These are phyloP conservation scores for Fusarium sp. DNA, from an alignment of 2,329 filamentous ascomycete species.

Conservation along the genomic window DNA sequence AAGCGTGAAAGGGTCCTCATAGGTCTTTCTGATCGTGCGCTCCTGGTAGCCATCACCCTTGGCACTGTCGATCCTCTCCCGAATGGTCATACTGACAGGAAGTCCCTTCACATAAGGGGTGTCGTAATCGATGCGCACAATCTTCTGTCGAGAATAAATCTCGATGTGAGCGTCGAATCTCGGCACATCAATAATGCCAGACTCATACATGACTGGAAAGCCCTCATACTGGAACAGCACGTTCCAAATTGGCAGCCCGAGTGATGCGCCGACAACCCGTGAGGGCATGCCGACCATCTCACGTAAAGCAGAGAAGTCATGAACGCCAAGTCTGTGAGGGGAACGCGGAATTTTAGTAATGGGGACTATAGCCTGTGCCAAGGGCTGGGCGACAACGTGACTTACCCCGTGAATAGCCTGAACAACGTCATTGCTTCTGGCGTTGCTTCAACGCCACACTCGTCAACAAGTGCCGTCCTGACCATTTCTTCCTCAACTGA, in stretches of 20 bases:
- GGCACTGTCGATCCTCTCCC: conserved; percentile 48
- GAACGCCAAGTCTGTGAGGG: background rate
- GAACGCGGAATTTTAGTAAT: background rate
- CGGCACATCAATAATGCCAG: conserved; percentile 64
- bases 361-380: background rate
- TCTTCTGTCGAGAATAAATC: conserved; percentile 64
- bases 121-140: conserved; percentile 64
- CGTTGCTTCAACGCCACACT: conserved; percentile 11
- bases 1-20: conserved; percentile 53
- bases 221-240: conserved; percentile 28
- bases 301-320: conserved; percentile 12
- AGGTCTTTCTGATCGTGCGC: conserved; percentile 52
- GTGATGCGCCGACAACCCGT: conserved; percentile 12
- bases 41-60: conserved; percentile 46
- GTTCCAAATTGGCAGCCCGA: conserved; percentile 34
- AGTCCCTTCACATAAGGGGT: conserved; percentile 66
- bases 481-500: conserved; percentile 13
- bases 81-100: conserved; percentile 58
- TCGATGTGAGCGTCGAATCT: conserved; percentile 62
- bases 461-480: conserved; percentile 34
- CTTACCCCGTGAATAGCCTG: background rate
- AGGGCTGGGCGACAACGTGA: conserved; percentile 9
- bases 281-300: conserved; percentile 28
- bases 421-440: background rate
- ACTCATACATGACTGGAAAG: conserved; percentile 67